phyloP scores from a whole-genome alignment of 495 filamentous ascomycete species.

The Penicillium roqueforti region DNA sequence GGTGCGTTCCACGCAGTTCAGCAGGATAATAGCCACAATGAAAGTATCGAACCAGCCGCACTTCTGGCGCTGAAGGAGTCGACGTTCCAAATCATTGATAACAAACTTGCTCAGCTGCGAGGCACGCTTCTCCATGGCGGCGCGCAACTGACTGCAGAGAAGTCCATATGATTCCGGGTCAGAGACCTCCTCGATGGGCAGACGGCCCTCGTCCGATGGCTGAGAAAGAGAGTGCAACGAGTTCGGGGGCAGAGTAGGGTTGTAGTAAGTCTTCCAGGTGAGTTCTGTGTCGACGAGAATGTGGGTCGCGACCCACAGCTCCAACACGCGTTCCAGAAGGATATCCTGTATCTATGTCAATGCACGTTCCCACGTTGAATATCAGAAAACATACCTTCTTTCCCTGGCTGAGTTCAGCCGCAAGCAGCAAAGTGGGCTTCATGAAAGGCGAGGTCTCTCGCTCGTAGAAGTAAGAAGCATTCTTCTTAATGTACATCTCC shows the following conservation, averaged over 20 bases:
- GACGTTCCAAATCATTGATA: slow-evolving; percentile 70
- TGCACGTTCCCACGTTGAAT: background rate
- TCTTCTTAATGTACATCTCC: slow-evolving; percentile 66
- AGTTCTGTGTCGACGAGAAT: slow-evolving; percentile 65
- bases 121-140: slow-evolving; percentile 70
- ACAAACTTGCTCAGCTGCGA: slow-evolving; percentile 59
- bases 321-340: slow-evolving; percentile 61
- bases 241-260: slow-evolving; percentile 43
- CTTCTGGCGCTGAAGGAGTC: slow-evolving; percentile 68
- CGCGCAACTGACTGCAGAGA: slow-evolving; percentile 66
- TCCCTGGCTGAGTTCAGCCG: slow-evolving; percentile 48
- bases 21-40: slow-evolving; percentile 65
- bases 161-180: slow-evolving; percentile 47
- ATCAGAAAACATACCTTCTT: slow-evolving; percentile 42
- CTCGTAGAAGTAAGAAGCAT: slow-evolving; percentile 57
- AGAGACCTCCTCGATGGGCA: slow-evolving; percentile 42
- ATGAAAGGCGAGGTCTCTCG: slow-evolving; percentile 66
- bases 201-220: slow-evolving; percentile 41
- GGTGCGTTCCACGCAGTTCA: slow-evolving; percentile 80
- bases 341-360: slow-evolving; percentile 42
- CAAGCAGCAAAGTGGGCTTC: slow-evolving; percentile 59
- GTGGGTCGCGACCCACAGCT: slow-evolving; percentile 73
- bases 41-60: slow-evolving; percentile 70
- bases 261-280: slow-evolving; percentile 59
- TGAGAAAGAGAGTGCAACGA: slow-evolving; percentile 39